Percentiles rank a stretch among this genome's conserved stretches.
Conservation (phyloP, 495 filamentous ascomycete species). For the Pyrenula massariospora region DNA sequence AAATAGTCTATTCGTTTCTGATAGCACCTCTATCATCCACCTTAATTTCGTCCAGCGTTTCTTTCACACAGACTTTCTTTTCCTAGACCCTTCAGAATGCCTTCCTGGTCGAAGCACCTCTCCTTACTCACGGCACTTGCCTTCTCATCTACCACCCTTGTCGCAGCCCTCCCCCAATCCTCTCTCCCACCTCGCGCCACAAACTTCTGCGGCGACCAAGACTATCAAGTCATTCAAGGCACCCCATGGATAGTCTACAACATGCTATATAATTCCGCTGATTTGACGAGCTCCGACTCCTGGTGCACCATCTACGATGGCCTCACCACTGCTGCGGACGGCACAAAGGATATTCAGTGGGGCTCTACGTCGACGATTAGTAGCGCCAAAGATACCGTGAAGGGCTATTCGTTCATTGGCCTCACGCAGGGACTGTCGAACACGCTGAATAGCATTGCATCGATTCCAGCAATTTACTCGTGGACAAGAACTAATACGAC, state of each 20-base stretch:
- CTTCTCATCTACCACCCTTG: not conserved
- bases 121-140: not conserved
- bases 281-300: constrained; percentile 3
- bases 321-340: constrained; percentile 8
- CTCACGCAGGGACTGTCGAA: constrained; percentile 22
- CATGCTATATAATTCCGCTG: constrained; percentile 19
- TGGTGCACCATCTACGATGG: constrained; percentile 24
- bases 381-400: constrained; percentile 18
- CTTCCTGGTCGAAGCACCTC: not conserved
- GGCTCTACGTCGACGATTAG: constrained; percentile 10
- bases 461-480: constrained; percentile 20
- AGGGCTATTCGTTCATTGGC: constrained; percentile 28
- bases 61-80: not conserved
- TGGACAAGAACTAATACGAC: constrained; percentile 23
- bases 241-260: constrained; percentile 27
- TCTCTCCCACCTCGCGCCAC: not conserved
- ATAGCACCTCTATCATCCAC: not conserved
- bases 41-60: not conserved
- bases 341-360: constrained; percentile 16
- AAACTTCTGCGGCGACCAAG: constrained; percentile 18
- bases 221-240: constrained; percentile 16
- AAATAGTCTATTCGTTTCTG: not conserved
- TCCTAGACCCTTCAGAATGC: not conserved
- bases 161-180: not conserved
- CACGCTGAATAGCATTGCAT: constrained; percentile 17